These are phyloP conservation scores for Blastobotrys attinorum DNA, from an alignment of 805 yeast species.

Conservation along the genomic window DNA sequence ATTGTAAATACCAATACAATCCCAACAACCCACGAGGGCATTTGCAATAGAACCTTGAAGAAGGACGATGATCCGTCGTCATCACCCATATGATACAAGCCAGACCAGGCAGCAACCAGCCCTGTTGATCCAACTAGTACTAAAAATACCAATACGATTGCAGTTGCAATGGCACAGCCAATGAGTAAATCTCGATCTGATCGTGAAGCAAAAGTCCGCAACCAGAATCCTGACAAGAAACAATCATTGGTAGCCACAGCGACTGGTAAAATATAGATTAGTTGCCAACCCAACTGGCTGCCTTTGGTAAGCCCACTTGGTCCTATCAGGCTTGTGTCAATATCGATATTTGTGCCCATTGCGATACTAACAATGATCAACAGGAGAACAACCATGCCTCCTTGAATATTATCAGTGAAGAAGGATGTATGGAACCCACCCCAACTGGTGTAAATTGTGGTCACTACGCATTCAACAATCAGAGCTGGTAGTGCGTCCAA, in stretches of 20 bases:
- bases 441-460: conserved; percentile 75
- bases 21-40: conserved; percentile 85
- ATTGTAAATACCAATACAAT: conserved; percentile 69
- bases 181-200: conserved; percentile 65
- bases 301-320: conserved; percentile 58
- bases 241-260: conserved; percentile 88
- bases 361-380: conserved; percentile 68
- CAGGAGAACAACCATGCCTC: conserved; percentile 58
- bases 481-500: conserved; percentile 71
- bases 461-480: conserved; percentile 78
- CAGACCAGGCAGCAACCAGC: conserved; percentile 85
- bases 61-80: conserved; percentile 61
- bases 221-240: conserved; percentile 89
- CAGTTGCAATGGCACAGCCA: conserved; percentile 69
- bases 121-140: conserved; percentile 78
- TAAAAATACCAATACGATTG: conserved; percentile 54
- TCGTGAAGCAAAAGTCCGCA: conserved; percentile 84
- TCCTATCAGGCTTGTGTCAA: conserved; percentile 53
- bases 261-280: conserved; percentile 71
- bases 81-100: conserved; percentile 34
- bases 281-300: conserved; percentile 79
- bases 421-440: conserved; percentile 91
- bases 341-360: conserved; percentile 60
- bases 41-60: conserved; percentile 56
- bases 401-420: conserved; percentile 80